Percentiles rank a stretch among this genome's conserved stretches.
Conservation (phyloP, 73 alveolate genomes). For the Blepharisma stoltei region DNA sequence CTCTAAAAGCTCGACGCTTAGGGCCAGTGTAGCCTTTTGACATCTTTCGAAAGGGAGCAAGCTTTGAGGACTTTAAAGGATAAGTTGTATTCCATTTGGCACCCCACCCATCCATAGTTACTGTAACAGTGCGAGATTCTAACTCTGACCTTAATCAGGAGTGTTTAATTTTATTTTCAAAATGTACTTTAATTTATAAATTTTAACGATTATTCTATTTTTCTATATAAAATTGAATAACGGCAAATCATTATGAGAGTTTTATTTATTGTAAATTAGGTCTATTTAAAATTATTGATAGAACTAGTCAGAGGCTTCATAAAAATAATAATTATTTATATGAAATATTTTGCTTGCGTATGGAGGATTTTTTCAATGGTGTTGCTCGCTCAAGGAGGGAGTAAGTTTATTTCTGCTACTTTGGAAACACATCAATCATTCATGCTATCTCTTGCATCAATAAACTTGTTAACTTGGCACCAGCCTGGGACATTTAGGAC, state of each 20-base stretch:
- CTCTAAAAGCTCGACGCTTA: constrained; percentile 56
- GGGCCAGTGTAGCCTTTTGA: constrained; percentile 70
- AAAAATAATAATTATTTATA: no score
- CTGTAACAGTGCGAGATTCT: constrained; percentile 37
- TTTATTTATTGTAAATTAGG: no score
- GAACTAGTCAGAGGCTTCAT: no score
- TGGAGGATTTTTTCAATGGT: no score
- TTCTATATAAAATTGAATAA: no score
- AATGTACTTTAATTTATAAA: constrained; percentile 60
- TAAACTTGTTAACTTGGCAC: constrained; percentile 37
- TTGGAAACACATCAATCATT: constrained; percentile 56
- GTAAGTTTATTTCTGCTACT: constrained; percentile 41
- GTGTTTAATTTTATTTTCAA: no score
- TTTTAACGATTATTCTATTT: constrained; percentile 29
- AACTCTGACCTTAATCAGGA: constrained; percentile 48
- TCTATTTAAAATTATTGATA: no score
- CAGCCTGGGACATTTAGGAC: neutral
- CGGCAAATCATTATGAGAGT: no score
- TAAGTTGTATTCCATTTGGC: constrained; percentile 38
- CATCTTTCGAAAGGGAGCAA: constrained; percentile 65
- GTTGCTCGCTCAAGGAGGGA: no score
- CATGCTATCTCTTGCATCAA: constrained; percentile 63
- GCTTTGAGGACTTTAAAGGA: constrained; percentile 31
- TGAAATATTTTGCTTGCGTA: no score
- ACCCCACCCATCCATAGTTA: constrained; percentile 35